phyloP scores from a whole-genome alignment of 164 flowering plant species.

The Vitis cinerea region DNA sequence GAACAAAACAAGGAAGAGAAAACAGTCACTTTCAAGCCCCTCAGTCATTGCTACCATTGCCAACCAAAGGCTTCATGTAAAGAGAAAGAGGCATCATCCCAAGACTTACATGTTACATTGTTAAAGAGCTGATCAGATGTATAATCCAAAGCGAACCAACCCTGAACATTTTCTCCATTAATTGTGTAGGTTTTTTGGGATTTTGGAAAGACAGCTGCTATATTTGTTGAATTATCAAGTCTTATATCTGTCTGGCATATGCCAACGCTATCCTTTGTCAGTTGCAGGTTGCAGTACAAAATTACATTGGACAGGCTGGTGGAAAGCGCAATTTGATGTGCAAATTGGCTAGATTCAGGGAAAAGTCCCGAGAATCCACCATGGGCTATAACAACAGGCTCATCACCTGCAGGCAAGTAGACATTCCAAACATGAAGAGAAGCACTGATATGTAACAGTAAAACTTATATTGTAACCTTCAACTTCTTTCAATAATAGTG shows the following conservation, averaged over 20 bases:
- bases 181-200: conserved; percentile 52
- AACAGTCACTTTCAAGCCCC: neutral
- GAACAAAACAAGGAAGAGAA: conserved; percentile 3
- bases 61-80: neutral
- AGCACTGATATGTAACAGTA: neutral
- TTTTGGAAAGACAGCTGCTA: conserved; percentile 38
- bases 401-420: conserved; percentile 39
- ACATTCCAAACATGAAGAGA: too few relatives aligned
- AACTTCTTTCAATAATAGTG: too few relatives aligned
- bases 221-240: conserved; percentile 66
- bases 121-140: conserved; percentile 29
- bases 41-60: neutral
- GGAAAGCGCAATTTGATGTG: conserved; percentile 33
- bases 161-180: conserved; percentile 46
- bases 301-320: conserved; percentile 29
- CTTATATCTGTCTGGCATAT: conserved; percentile 52
- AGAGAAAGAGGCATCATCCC: neutral
- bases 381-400: conserved; percentile 61
- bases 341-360: conserved; percentile 59
- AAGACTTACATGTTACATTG: conserved; percentile 54
- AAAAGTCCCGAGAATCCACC: conserved; percentile 86
- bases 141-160: conserved; percentile 77
- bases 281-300: conserved; percentile 69
- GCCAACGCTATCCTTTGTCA: conserved; percentile 66
- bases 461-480: neutral